A percentile compares a stretch with the other conserved stretches of the same genome.
These are phyloP conservation scores for Quercus cerris DNA, from an alignment of 306 rosid genomes.

Conservation along the genomic window DNA sequence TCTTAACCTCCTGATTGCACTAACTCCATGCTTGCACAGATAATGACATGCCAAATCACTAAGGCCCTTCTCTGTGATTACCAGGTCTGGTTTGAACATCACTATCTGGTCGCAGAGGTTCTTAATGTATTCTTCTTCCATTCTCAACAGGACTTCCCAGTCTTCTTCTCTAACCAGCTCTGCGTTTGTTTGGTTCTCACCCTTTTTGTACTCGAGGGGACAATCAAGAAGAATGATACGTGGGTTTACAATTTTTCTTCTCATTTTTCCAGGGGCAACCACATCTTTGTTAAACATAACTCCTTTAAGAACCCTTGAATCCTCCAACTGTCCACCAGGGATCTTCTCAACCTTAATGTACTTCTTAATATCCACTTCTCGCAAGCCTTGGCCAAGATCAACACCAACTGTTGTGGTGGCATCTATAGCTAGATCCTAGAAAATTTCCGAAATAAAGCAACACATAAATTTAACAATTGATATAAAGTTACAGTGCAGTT, in stretches of 20 bases:
- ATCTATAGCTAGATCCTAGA: constrained; percentile 87
- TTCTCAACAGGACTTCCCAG: constrained; percentile 77
- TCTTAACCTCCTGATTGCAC: constrained; percentile 87
- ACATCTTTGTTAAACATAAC: constrained; percentile 97
- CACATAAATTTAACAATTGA: constrained; percentile 6
- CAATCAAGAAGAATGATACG: constrained; percentile 85
- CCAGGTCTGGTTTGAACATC: constrained; percentile 88
- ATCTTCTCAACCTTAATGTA: constrained; percentile 93
- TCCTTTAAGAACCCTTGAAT: constrained; percentile 77
- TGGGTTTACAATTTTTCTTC: constrained; percentile 87
- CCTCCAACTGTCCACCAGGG: constrained; percentile 93
- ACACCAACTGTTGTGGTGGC: constrained; percentile 88
- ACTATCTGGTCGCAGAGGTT: constrained; percentile 80
- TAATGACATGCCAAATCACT: constrained; percentile 97
- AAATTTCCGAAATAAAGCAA: constrained; percentile 17
- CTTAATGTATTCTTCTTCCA: constrained; percentile 92
- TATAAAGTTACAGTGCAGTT: neutral
- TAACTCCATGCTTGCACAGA: constrained; percentile 80
- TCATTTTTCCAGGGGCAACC: constrained; percentile 92
- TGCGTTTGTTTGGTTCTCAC: constrained; percentile 95
- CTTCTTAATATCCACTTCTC: constrained; percentile 91
- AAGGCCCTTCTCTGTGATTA: constrained; percentile 90
- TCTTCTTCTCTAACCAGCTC: constrained; percentile 90
- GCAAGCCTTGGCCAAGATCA: constrained; percentile 85
- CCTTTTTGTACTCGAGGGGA: constrained; percentile 93